phyloP scores from a whole-genome alignment of 805 yeast genomes.

The Saturnispora serradocipensis region DNA sequence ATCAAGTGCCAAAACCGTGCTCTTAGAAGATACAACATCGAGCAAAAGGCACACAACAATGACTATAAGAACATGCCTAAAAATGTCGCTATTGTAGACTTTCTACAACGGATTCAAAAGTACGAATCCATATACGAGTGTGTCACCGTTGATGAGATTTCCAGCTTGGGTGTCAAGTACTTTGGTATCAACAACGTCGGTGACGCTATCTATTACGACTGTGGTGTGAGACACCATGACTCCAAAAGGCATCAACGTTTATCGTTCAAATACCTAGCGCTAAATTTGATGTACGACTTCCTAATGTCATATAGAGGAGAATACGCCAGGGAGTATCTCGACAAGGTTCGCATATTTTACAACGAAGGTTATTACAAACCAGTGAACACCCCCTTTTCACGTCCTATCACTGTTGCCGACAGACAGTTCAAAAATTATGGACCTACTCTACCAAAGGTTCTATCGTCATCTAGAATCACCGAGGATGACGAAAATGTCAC shows the following conservation, averaged over 20 bases:
- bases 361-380: slow-evolving; percentile 24
- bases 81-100: slow-evolving; percentile 47
- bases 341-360: slow-evolving; percentile 25
- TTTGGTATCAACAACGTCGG: slow-evolving; percentile 29
- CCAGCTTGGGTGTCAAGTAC: slow-evolving; percentile 19
- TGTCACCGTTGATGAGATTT: slow-evolving; percentile 29
- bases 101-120: slow-evolving; percentile 44
- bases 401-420: slow-evolving; percentile 12
- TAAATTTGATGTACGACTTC: slow-evolving; percentile 27
- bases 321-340: slow-evolving; percentile 27
- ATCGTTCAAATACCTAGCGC: slow-evolving; percentile 16
- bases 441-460: slow-evolving; percentile 9
- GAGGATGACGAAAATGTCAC: not conserved
- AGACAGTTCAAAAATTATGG: not conserved
- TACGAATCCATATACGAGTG: slow-evolving; percentile 37
- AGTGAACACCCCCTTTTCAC: slow-evolving; percentile 13
- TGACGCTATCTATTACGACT: slow-evolving; percentile 27
- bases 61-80: slow-evolving; percentile 51
- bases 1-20: slow-evolving; percentile 46
- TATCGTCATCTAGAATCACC: slow-evolving; percentile 12
- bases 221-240: slow-evolving; percentile 22
- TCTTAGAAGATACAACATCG: slow-evolving; percentile 50
- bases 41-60: slow-evolving; percentile 50
- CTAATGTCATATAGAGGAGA: slow-evolving; percentile 26
- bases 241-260: slow-evolving; percentile 24